Evolutionary conservation across 2,329 filamentous ascomycete genomes (phyloP), one percentile per base, ranked within the genome.

Genomic region (Aspergillus sp.): DNA sequence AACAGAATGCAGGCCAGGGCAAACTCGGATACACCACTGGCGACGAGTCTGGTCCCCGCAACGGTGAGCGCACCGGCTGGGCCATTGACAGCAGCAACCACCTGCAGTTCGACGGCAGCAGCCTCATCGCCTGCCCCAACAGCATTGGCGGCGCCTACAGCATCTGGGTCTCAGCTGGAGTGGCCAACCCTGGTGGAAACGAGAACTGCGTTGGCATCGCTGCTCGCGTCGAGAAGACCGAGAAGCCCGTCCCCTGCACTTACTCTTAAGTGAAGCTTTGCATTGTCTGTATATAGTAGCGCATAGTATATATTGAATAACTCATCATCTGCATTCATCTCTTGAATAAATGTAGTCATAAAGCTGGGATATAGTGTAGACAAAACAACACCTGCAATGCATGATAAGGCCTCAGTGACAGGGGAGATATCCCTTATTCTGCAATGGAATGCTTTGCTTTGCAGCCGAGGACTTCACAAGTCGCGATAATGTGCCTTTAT

Each of bases 51-150:
- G 56, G 72, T 0, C 75, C 77, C 30, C 64, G 62, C 34, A 78
- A 82, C 66, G 68, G 58, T 24, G 80, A 85, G 74, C 71, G 73
- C 53, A 74, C 73, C 44, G 77, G 76, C 55, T 87, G 81, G 76
- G 62, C 69, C 22, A 60, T 85, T 48, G 76, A 79, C 64, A 65
- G 68, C 53, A 72, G 71, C 57, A 73, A 71, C 58, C 65, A 81
- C 64, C 75, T 87, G 36, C 71, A 68, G 52, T 81, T 85, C 62
- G 68, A 73, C 34, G 77, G 76, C 44, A 58, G 59, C 2, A 67
- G 71, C 56, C 76, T 85, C 65, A 66, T 83, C 50, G 84, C 83
- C 20, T 87, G 85, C 77, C 81, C 83, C 39, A 71, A 70, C 64
- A 71, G 72, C 64, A 66, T 73, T 55, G 73, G 78, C 2, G 76